Base-by-base conservation (phyloP, 2,329 filamentous ascomycete genomes). In the Colletotrichum sp. region DNA sequence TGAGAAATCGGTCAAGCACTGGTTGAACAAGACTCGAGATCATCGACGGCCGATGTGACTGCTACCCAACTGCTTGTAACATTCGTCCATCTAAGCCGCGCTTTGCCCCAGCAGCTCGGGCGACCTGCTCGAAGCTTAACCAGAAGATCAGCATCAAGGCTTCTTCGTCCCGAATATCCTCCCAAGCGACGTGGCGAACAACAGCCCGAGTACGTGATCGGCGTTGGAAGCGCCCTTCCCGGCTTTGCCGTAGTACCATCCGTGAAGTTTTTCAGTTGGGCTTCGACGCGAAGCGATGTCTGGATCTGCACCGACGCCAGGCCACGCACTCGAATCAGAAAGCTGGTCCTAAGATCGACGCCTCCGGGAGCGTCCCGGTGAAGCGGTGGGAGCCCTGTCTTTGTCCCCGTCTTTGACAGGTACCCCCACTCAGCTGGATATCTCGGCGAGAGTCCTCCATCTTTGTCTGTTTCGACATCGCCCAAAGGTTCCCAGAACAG, bases 171-270 rank as follows among this genome's bases (percentile, higher is more conserved):
- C 32, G 27, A 13, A 59, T 34, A 57, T 34, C 16, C 36, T 55
- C 39, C n/a, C 30, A 63, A 63, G 36, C 65, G 71, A 68, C 68
- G 69, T 75, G 55, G 63, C 72, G 55, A 75, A 36, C 30, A 68
- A 16, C 39, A 48, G 32, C 22, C 32, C 55, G 63, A 75, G 55
- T 48, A n/a, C 36, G 55, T 28, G 63, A 68, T 68, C 69, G 48
- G 19, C 59, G 27, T 63, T 27, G 32, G 44, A 25, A 64, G 57
- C 59, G 19, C 64, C 64, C 59, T 19, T 59, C 6, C 74, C 64
- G 64, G 70, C 36, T 48, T 27, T 48, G 57, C 70, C 70, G 64
- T 65, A 48, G 30, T 22, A 32, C 9, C 28, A 22, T 63, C 28
- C 39, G 61, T 61, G 52, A 60, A 22, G 44, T 3, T 30, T 19